Conservation (phyloP, 2,329 filamentous ascomycete genomes). For the Lasiodiplodia sp. region DNA sequence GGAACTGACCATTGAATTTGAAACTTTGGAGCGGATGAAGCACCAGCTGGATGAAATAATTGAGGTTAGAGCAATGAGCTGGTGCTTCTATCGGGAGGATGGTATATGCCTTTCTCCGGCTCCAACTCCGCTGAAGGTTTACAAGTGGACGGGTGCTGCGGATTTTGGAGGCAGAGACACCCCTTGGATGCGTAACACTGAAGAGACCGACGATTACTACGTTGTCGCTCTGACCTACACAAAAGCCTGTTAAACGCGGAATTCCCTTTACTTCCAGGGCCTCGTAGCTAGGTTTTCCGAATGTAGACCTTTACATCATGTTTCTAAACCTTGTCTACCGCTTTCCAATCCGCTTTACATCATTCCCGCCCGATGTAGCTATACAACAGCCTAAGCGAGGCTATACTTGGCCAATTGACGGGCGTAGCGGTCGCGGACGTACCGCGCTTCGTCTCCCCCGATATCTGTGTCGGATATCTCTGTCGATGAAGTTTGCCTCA, state of each 20-base stretch:
- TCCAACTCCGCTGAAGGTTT: background rate
- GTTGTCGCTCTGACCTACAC: constrained; percentile 1
- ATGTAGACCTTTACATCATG: too few species aligned
- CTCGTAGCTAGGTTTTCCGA: too few species aligned
- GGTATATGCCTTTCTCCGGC: background rate
- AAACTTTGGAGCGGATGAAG: constrained; percentile 33
- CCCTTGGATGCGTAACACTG: background rate
- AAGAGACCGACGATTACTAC: constrained; percentile 10
- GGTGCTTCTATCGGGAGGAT: background rate
- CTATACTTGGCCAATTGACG: background rate
- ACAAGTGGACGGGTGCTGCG: constrained; percentile 5
- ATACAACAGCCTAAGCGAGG: background rate
- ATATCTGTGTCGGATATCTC: background rate
- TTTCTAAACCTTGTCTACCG: too few species aligned
- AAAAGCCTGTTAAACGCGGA: too few species aligned
- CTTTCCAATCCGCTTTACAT: too few species aligned
- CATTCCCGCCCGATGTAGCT: background rate
- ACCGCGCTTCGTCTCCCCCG: background rate
- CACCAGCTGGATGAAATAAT: constrained; percentile 33
- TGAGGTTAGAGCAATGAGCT: constrained; percentile 16
- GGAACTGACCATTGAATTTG: constrained; percentile 34
- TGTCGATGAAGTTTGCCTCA: background rate
- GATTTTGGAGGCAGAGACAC: constrained; percentile 7
- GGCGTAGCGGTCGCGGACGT: background rate
- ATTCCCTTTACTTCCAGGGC: too few species aligned